Conservation (phyloP, 1,284 basidiomycete genomes). For the Mrakiaceae sp. region DNA sequence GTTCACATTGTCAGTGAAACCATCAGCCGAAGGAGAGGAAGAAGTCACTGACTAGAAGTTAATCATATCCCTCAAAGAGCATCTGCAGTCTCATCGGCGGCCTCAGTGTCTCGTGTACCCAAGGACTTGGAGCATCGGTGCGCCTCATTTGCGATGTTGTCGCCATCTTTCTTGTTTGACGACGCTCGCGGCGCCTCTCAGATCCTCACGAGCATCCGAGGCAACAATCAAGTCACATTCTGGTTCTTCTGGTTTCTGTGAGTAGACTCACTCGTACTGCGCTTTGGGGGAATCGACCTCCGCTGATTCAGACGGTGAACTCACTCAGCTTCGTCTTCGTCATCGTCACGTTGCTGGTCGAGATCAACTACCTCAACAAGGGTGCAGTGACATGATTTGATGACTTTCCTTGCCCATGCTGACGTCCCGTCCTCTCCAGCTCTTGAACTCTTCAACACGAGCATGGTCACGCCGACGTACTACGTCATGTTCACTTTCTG, state of each 20-base stretch:
- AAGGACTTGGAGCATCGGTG: slow-evolving; percentile 70
- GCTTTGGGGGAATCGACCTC: background rate
- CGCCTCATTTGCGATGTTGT: background rate
- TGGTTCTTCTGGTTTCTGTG: slow-evolving; percentile 17
- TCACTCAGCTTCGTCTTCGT: slow-evolving; percentile 71
- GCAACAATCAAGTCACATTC: slow-evolving; percentile 49
- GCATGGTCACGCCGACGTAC: slow-evolving; percentile 71
- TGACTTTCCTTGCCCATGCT: no score
- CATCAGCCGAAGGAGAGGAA: no score
- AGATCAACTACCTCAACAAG: slow-evolving; percentile 67
- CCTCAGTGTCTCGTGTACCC: slow-evolving; percentile 89
- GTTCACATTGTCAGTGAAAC: slow-evolving; percentile 58
- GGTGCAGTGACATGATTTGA: background rate
- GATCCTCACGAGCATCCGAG: slow-evolving; percentile 74
- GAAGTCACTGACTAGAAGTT: no score
- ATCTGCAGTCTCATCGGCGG: slow-evolving; percentile 96
- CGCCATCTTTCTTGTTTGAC: no score
- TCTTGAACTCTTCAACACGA: slow-evolving; percentile 87
- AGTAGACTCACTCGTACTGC: slow-evolving; percentile 19
- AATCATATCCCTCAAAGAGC: slow-evolving; percentile 18
- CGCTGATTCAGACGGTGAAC: background rate
- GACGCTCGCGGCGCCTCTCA: background rate
- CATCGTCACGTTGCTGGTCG: slow-evolving; percentile 51
- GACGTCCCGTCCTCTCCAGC: slow-evolving; percentile 36
- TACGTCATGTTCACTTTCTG: slow-evolving; percentile 71